Evolutionary conservation across 176 grass and related monocot genomes (phyloP), one percentile per base, ranked within the genome.

Genomic region (Avena insularis): DNA sequence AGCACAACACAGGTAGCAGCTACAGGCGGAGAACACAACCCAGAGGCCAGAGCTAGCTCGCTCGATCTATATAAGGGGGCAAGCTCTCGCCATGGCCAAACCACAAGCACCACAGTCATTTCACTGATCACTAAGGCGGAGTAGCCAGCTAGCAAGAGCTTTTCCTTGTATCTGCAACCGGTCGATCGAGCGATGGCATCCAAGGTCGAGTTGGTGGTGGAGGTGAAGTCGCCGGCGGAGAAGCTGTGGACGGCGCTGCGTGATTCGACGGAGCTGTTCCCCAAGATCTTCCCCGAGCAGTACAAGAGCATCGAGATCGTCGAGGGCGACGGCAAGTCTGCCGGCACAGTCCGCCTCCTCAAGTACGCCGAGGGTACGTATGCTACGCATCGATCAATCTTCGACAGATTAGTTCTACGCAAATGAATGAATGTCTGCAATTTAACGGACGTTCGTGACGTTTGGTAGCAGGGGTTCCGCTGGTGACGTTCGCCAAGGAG

Each of bases 241-340:
- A 98, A 91, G 84, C 72, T 98, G 53, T 98, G 96, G 96, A 82
- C 62, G 56, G 93, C 87, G 79, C 76, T 98, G 61, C 87, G 86
- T 1, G 82, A 87, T 4, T 98, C 93, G 20, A 88, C 90, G 19
- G 56, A 90, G 68, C 87, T 96, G 72, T 98, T 98, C 92, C 96
- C 96, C 87, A 96, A 88, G 90, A 86, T 98, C 87, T 98, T 98
- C 90, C 96, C 96, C 13, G 70, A 92, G 58, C 86, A 88, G 85
- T 98, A 96, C 93, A 74, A 92, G 90, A 94, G 92, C 96, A 98
- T 98, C 83, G 86, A 96, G 77, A 89, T 77, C 67, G 75, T 94
- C 19, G 93, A 98, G 71, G 93, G 96, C 54, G 96, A 98, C 78
- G 96, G 96, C 81, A 92, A 80, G 90, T 92, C 88, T 13, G 69